Percentiles rank a stretch among this genome's conserved stretches.
Evolutionary conservation across 345 rosid species (phyloP).

Genomic region (Geranium rotundifolium): DNA sequence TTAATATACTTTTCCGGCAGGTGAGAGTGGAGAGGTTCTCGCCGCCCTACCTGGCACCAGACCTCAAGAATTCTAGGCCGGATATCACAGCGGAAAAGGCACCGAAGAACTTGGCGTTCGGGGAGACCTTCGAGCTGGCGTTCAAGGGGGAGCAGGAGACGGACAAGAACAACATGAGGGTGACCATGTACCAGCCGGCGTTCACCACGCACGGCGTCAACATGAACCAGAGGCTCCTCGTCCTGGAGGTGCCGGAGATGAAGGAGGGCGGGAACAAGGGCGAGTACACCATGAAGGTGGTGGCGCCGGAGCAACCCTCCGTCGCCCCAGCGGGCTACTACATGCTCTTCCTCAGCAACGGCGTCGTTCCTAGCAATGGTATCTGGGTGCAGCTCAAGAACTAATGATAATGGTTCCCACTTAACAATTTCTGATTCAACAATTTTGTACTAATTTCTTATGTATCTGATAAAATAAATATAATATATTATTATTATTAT

Average conservation of each 20-base stretch:
- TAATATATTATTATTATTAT: too few species aligned
- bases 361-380: slow-evolving; percentile 28
- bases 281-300: not conserved
- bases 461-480: too few species aligned
- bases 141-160: slow-evolving; percentile 4
- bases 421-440: too few species aligned
- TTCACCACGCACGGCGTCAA: slow-evolving; percentile 40
- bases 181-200: slow-evolving; percentile 35
- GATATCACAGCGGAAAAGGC: not conserved
- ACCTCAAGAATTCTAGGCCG: slow-evolving; percentile 7
- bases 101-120: slow-evolving; percentile 3
- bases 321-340: slow-evolving; percentile 37
- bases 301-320: slow-evolving; percentile 16
- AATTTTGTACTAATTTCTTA: too few species aligned
- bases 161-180: slow-evolving; percentile 6
- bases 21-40: slow-evolving; percentile 35
- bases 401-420: too few species aligned
- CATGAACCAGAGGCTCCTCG: slow-evolving; percentile 35
- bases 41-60: slow-evolving; percentile 28
- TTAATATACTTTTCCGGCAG: too few species aligned
- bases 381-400: slow-evolving; percentile 23
- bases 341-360: slow-evolving; percentile 22
- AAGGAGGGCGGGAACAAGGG: not conserved
- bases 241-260: slow-evolving; percentile 7
- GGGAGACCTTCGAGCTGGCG: slow-evolving; percentile 4